Conservation (phyloP, 2,329 filamentous ascomycete species). For the Monosporascus cannonballus region DNA sequence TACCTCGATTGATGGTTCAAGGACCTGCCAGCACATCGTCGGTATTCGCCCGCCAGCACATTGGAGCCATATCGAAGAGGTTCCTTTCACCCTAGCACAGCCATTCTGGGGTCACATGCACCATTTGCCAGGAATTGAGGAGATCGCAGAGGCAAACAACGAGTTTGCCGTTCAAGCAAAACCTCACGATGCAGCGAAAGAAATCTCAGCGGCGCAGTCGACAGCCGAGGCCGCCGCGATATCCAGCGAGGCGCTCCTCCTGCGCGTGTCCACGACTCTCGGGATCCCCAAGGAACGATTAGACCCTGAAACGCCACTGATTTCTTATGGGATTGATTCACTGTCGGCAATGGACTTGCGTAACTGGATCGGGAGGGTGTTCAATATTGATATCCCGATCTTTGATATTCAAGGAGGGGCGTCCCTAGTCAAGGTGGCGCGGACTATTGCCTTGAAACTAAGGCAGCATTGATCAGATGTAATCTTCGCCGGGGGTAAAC, state of each 20-base stretch:
- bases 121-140: slow-evolving; percentile 11
- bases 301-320: slow-evolving; percentile 1
- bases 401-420: slow-evolving; percentile 2
- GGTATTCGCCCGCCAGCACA: slow-evolving; percentile 1
- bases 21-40: neutral
- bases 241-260: neutral
- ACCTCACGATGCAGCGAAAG: too few relatives aligned
- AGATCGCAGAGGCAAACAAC: slow-evolving; percentile 1
- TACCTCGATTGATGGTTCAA: neutral
- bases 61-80: slow-evolving; percentile 1
- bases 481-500: too few relatives aligned
- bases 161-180: too few relatives aligned
- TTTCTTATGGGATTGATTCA: slow-evolving; percentile 1
- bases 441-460: too few relatives aligned
- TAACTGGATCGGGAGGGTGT: slow-evolving; percentile 2
- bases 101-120: slow-evolving; percentile 10
- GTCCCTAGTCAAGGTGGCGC: too few relatives aligned
- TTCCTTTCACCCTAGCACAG: slow-evolving; percentile 1
- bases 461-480: too few relatives aligned
- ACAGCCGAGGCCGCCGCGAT: neutral
- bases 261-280: neutral
- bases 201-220: too few relatives aligned
- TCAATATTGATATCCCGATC: slow-evolving; percentile 1
- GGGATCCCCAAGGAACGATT: neutral
- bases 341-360: slow-evolving; percentile 2